Evolutionary conservation across 1,284 basidiomycete species (phyloP).

Genomic region (Pisolithus thermaeus): DNA sequence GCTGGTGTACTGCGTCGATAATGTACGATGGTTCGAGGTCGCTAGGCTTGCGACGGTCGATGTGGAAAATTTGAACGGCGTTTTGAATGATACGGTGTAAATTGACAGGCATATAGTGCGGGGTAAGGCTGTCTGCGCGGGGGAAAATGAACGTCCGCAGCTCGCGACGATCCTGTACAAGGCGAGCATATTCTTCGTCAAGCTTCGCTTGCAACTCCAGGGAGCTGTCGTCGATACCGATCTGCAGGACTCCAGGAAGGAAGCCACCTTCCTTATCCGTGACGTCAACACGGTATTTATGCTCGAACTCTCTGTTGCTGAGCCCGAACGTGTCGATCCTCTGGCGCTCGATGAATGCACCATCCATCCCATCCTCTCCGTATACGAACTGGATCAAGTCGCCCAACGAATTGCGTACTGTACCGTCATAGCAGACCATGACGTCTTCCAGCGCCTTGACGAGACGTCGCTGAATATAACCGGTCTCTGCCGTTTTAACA

Average conservation of each 20-base stretch:
- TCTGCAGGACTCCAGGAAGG: conserved; percentile 76
- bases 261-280: conserved; percentile 78
- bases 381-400: conserved; percentile 97
- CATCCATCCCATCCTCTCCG: conserved; percentile 99
- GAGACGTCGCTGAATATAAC: conserved; percentile 96
- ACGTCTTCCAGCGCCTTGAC: conserved; percentile 99
- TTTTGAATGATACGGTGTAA: conserved; percentile 94
- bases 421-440: conserved; percentile 97
- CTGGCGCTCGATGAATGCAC: conserved; percentile 95
- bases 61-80: conserved; percentile 95
- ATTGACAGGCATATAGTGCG: conserved; percentile 88
- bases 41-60: conserved; percentile 88
- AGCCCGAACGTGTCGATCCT: conserved; percentile 86
- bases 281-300: conserved; percentile 90
- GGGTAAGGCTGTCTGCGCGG: conserved; percentile 63
- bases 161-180: conserved; percentile 69
- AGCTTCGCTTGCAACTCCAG: conserved; percentile 85
- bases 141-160: conserved; percentile 87
- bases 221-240: conserved; percentile 92
- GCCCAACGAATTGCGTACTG: conserved; percentile 93
- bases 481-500: conserved; percentile 99
- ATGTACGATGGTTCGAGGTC: conserved; percentile 90
- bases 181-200: conserved; percentile 82
- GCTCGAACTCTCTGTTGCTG: conserved; percentile 81
- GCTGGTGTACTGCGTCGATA: conserved; percentile 70